These are phyloP conservation scores for Fagus sylvatica DNA, from an alignment of 306 rosid genomes.

Conservation along the genomic window DNA sequence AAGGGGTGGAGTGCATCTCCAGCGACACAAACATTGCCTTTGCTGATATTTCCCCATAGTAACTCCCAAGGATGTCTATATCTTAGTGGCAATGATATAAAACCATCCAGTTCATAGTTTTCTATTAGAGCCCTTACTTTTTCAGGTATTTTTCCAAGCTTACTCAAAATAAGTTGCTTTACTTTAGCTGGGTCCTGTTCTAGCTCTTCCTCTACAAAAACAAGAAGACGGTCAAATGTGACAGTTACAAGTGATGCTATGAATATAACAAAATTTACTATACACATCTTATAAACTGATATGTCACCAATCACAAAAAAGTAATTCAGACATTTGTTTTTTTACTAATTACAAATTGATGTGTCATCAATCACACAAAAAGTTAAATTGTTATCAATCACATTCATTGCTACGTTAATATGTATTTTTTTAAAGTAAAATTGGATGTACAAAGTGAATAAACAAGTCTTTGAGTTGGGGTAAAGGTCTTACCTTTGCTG, in stretches of 20 bases:
- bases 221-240: neutral
- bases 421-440: too few species aligned
- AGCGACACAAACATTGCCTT: conserved; percentile 65
- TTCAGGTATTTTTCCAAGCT: conserved; percentile 28
- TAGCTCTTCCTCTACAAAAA: conserved; percentile 16
- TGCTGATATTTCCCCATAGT: conserved; percentile 54
- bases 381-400: too few species aligned
- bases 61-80: conserved; percentile 69
- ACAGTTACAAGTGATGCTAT: neutral
- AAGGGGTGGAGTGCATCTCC: conserved; percentile 77
- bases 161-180: conserved; percentile 30
- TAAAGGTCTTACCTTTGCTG: conserved; percentile 1
- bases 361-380: too few species aligned
- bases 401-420: too few species aligned
- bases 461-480: neutral
- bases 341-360: too few species aligned
- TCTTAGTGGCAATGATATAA: conserved; percentile 44
- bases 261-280: too few species aligned
- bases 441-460: neutral
- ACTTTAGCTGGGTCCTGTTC: conserved; percentile 18
- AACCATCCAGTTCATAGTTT: conserved; percentile 20
- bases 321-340: too few species aligned
- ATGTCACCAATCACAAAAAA: too few species aligned
- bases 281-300: neutral
- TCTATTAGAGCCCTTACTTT: conserved; percentile 20